Percentiles rank a stretch among this genome's conserved stretches.
These are phyloP conservation scores for Paramyrothecium sp. DNA, from an alignment of 2,329 filamentous ascomycete genomes.

Conservation along the genomic window DNA sequence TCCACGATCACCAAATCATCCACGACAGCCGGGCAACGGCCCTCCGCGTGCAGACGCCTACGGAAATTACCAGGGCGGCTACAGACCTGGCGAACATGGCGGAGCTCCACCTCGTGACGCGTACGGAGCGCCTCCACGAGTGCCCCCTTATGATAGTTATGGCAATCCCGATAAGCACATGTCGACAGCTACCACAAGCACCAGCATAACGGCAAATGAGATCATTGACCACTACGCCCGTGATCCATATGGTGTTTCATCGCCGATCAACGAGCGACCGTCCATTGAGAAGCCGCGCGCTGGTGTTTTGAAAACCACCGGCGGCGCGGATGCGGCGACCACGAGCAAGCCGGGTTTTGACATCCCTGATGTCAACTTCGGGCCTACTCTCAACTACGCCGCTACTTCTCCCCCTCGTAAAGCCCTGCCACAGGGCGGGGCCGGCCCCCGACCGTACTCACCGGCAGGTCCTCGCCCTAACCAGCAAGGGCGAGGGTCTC, in stretches of 20 bases:
- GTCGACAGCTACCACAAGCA: constrained; percentile 21
- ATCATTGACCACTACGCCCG: constrained; percentile 37
- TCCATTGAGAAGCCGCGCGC: constrained; percentile 68
- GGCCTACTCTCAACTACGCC: constrained; percentile 72
- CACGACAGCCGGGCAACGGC: background rate
- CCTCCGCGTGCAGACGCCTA: constrained; percentile 9
- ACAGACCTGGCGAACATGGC: constrained; percentile 11
- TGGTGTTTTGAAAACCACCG: constrained; percentile 78
- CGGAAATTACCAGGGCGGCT: constrained; percentile 1
- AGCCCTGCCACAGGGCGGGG: constrained; percentile 23
- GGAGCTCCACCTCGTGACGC: too few species aligned
- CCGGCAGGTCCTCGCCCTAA: constrained; percentile 23
- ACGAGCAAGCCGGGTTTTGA: constrained; percentile 38
- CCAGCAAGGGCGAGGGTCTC: constrained; percentile 17
- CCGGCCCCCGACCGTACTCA: constrained; percentile 27
- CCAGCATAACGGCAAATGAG: constrained; percentile 31
- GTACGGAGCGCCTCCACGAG: too few species aligned
- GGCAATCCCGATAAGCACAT: constrained; percentile 17
- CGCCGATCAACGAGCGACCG: constrained; percentile 23
- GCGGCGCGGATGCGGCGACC: constrained; percentile 39
- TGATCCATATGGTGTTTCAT: constrained; percentile 13
- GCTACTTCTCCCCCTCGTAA: constrained; percentile 28
- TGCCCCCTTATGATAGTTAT: constrained; percentile 18
- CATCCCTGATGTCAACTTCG: constrained; percentile 80
- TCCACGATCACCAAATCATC: constrained; percentile 8